A percentile compares a stretch with the other conserved stretches of the same genome.
phyloP scores from a whole-genome alignment of 148 eudicot species.

The Mesembryanthemum crystallinum region DNA sequence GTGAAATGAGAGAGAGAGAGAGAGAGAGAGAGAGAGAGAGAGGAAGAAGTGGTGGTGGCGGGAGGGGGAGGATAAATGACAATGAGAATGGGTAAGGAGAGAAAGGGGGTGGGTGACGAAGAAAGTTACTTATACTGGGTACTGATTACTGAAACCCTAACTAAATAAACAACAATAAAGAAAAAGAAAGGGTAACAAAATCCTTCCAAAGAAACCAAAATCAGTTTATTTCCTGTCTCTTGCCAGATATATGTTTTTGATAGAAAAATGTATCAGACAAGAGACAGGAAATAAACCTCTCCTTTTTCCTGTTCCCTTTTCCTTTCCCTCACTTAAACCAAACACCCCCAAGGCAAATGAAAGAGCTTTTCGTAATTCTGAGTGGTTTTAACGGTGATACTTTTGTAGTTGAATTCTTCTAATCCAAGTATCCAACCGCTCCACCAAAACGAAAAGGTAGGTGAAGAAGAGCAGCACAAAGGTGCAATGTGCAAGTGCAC shows the following conservation, averaged over 20 bases:
- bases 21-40: no score
- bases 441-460: not conserved
- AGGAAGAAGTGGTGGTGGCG: no score
- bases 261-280: no score
- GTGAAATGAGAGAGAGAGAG: no score
- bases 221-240: not conserved
- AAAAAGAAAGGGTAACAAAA: not conserved
- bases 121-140: not conserved
- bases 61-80: no score
- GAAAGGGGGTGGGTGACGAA: not conserved
- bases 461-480: not conserved
- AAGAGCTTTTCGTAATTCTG: not conserved
- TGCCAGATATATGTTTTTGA: no score
- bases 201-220: not conserved
- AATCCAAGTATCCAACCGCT: not conserved
- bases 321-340: not conserved
- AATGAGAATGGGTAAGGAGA: no score
- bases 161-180: not conserved
- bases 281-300: no score
- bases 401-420: not conserved
- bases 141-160: not conserved
- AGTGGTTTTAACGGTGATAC: not conserved
- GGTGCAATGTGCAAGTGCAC: not conserved
- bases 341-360: not conserved
- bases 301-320: no score